Base-by-base conservation (phyloP, 331 rosid genomes). In the Pyracantha coccinea region DNA sequence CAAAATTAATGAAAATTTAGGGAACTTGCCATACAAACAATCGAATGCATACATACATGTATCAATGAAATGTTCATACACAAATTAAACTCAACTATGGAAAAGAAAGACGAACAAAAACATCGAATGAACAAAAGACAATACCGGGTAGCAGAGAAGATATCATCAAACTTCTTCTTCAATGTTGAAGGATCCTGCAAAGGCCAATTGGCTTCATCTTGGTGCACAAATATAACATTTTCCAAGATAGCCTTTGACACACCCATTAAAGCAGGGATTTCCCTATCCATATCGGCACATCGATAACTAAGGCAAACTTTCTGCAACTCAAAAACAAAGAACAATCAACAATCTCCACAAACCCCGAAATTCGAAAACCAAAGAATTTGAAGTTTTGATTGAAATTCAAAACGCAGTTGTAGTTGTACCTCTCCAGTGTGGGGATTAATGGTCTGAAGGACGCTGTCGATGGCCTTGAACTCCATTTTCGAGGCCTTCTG, bases 151-250 rank as follows among this genome's bases (percentile, higher is more conserved):
- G 99, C 97, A 12, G 99, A 94, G 77, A 94, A 94, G 83, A 92
- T 94, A 70, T 94, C 99, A 25, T 94, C 97, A 60, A 94, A 94
- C 81, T 94, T 94, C 74, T 94, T 94, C 85, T 94, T 94, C 41
- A 94, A 75, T 1, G 99, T 92, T 65, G 99, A 94, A 83, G 97
- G 87, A 83, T 94, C 99, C 79, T 94, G 99, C 66, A 94, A 77
- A 17, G 97, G 99, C 99, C 99, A 94, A 73, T 94, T 94, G 23
- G 99, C 99, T 86, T 94, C 99, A 77, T 94, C 99, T 79, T 94
- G 99, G 83, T 94, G 99, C 69, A 86, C 97, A 68, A 94, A 94
- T 68, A 94, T 87, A 38, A 94, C 99, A 71, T 92, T 94, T 79
- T 94, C 99, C 53, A 94, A 82, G 77, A 94, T 77, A 75, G 99